Conservation (phyloP, 179 eudicot species). For the Beta corolliflora region DNA sequence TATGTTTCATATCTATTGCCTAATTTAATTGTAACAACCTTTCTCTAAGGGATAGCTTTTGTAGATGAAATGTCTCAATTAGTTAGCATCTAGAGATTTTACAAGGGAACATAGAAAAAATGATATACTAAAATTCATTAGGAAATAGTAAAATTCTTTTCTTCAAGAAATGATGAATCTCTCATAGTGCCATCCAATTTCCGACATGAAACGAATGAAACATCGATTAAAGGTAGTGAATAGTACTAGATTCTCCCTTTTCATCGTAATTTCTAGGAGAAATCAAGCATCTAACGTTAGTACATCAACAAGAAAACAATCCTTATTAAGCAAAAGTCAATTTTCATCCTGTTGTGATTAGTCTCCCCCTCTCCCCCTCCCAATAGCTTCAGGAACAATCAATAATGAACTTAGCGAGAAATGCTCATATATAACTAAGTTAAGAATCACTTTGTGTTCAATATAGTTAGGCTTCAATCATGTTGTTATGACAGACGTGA, state of each 20-base stretch:
- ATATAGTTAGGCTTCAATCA: too few relatives aligned
- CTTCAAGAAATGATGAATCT: slow-evolving; percentile 1
- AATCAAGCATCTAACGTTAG: slow-evolving; percentile 1
- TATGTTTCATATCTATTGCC: too few relatives aligned
- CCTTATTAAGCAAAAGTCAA: not conserved
- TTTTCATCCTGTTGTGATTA: not conserved
- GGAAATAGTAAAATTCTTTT: slow-evolving; percentile 3
- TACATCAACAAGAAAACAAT: not conserved
- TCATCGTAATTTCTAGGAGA: not conserved
- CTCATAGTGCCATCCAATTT: not conserved
- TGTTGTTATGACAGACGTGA: too few relatives aligned
- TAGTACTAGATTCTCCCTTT: not conserved
- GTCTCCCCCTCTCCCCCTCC: not conserved
- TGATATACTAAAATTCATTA: not conserved
- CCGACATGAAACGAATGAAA: not conserved
- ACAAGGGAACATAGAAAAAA: not conserved
- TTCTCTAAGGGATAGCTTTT: too few relatives aligned
- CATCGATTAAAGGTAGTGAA: not conserved
- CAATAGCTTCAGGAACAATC: too few relatives aligned
- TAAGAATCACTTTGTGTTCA: too few relatives aligned
- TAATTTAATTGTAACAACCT: too few relatives aligned
- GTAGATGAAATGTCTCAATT: too few relatives aligned
- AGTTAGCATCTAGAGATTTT: too few relatives aligned
- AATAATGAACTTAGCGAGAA: too few relatives aligned
- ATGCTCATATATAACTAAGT: too few relatives aligned